Evolutionary conservation across 2,329 filamentous ascomycete genomes (phyloP).

Genomic region (Colletotrichum camelliae): DNA sequence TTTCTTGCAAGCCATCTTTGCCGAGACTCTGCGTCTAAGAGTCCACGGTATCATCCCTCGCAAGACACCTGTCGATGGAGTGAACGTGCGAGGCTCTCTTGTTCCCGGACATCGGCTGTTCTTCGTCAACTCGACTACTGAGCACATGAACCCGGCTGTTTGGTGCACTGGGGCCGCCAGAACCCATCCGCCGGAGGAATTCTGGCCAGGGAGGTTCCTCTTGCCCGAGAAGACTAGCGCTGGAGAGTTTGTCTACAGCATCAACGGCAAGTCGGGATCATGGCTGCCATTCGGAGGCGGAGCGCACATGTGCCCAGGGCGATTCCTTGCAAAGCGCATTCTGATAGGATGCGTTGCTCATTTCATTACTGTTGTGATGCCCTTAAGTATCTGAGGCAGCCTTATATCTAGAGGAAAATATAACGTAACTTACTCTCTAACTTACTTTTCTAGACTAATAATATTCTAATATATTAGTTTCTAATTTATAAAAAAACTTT

Average conservation of each 20-base stretch:
- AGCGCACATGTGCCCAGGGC: not conserved
- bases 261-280: not conserved
- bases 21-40: not conserved
- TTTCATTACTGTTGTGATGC: no score
- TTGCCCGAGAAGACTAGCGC: not conserved
- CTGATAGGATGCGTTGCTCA: not conserved
- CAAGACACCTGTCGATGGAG: not conserved
- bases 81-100: not conserved
- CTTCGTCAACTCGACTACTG: not conserved
- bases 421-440: no score
- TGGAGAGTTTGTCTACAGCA: not conserved
- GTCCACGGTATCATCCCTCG: not conserved
- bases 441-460: no score
- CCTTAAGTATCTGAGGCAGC: no score
- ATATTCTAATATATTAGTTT: no score
- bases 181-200: not conserved
- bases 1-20: not conserved
- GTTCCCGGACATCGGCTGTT: not conserved
- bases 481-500: no score
- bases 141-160: not conserved
- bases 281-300: not conserved
- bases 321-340: not conserved
- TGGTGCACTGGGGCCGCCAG: not conserved
- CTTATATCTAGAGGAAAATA: no score
- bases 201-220: not conserved